Base-by-base conservation (phyloP, 106 monocot species). In the Acorus calamus region DNA sequence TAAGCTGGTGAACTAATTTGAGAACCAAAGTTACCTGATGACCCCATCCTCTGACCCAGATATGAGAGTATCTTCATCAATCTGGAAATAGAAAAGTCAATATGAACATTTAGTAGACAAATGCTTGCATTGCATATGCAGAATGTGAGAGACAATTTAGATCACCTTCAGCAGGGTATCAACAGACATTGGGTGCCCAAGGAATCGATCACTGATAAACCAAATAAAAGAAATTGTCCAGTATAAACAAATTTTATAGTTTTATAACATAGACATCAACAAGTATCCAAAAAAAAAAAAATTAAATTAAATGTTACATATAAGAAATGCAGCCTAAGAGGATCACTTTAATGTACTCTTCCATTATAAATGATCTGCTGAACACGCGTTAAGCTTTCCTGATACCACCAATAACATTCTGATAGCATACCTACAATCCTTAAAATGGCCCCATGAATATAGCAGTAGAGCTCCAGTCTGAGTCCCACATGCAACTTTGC, bases 31-130 rank as follows among this genome's bases (percentile, higher is more conserved):
- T 1, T 55, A 92, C 96, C 91, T 87, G 75, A 92, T 86, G 52
- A 98, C 67, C 62, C 96, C 96, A 75, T 98, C 96, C 56, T 83
- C 80, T 12, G 91, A 82, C 65, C 91, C 96, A 67, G 88, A 87
- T 70, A 98, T 88, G 45, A 98, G 68, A 66, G 88, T 92, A 66
- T 92, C 92, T 86, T 98, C 96, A 70, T 92, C 96, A 70, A 92
- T 65, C 96, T 94, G 63, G 5, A 55, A 28, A 28, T 28, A 28
- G 28, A 28, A 28, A 28, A 28, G 28, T 28, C 28, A 28, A 28
- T 28, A 28, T 28, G 28, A 28, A 28, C 28, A 28, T 28, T 28
- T 28, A 28, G 46, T 42, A 46, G 47, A 2, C 4, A 60, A 51
- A 66, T 57, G 50, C 11, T 43, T 53, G 53, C 12, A 42, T 45